Evolutionary conservation across 805 yeast species (phyloP), one percentile per base, ranked within the genome.

Genomic region (Nakazawaea siamensis): DNA sequence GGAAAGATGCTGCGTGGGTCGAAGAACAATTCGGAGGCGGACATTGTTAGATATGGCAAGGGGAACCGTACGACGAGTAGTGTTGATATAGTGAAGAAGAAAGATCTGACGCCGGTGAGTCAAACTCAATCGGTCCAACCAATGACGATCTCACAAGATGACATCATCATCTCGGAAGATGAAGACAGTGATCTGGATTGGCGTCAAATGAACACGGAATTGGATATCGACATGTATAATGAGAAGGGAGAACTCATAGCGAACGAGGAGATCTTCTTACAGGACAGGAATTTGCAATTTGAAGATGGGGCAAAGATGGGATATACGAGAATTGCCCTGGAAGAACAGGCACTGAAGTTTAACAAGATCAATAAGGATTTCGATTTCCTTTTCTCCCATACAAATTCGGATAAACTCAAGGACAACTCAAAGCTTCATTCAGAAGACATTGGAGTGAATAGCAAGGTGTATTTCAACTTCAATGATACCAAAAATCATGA

Each of bases 261-360:
- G 17, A 39, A 34, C 12, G 49, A 44, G 8, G 43, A 35, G n/a
- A 43, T 50, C 4, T 40, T 49, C 4, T 32, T 31, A n/a, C 35
- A 37, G 1, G 30, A 34, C 13, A 46, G 43, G 16, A 54, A 48
- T 15, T 34, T 44, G 14, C 35, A 47, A 17, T 40, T 54, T 4
- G 54, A 60, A 15, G 62, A 67, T 19, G 64, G 60, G 12, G 74
- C 75, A 1, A 70, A 71, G 27, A 73, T 66, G 18, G 90, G 94
- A 0, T 92, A 92, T 53, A 92, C 97, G 0, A 80, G 94, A 48
- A 80, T 92, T 7, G 85, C 86, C 19, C 82, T 78, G 1, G 92
- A 84, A 46, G 86, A 80, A 43, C 97, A 92, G 51, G 85, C 87
- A 6, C 79, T 79, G 15, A 75, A 78, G 43, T 82, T 81, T 42